Conservation (phyloP, 148 eudicot species). For the Rhododendron griersonianum region DNA sequence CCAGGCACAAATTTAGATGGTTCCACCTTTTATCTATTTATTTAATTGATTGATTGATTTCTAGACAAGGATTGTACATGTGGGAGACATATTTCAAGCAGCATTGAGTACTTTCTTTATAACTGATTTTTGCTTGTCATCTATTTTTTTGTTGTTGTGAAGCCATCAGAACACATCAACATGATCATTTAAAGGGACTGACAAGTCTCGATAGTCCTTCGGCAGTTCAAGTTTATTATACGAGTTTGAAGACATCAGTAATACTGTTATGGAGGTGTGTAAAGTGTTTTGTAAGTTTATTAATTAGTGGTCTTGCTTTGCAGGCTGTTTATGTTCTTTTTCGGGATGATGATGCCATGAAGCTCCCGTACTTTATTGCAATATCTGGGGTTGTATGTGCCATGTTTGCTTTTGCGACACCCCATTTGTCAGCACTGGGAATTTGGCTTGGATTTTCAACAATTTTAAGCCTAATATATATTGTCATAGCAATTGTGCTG, state of each 20-base stretch:
- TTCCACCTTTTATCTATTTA: not conserved
- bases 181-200: not conserved
- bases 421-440: slow-evolving; percentile 82
- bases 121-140: not conserved
- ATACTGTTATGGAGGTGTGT: not conserved
- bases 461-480: slow-evolving; percentile 70
- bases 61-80: not conserved
- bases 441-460: slow-evolving; percentile 87
- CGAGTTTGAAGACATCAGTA: not conserved
- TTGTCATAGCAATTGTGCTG: slow-evolving; percentile 59
- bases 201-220: not conserved
- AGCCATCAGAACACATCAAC: not conserved
- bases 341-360: slow-evolving; percentile 49
- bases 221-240: not conserved
- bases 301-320: slow-evolving; percentile 15
- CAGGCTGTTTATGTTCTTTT: slow-evolving; percentile 72
- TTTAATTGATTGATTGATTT: not conserved
- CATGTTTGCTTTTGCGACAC: slow-evolving; percentile 76
- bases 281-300: not conserved
- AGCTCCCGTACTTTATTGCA: slow-evolving; percentile 77
- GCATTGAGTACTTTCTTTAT: not conserved
- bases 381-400: slow-evolving; percentile 75
- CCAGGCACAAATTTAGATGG: not conserved
- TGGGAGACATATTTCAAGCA: not conserved
- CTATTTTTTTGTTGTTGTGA: not conserved